Conservation (phyloP, 441 rosid species). For the Pelargonium exstipulatum region DNA sequence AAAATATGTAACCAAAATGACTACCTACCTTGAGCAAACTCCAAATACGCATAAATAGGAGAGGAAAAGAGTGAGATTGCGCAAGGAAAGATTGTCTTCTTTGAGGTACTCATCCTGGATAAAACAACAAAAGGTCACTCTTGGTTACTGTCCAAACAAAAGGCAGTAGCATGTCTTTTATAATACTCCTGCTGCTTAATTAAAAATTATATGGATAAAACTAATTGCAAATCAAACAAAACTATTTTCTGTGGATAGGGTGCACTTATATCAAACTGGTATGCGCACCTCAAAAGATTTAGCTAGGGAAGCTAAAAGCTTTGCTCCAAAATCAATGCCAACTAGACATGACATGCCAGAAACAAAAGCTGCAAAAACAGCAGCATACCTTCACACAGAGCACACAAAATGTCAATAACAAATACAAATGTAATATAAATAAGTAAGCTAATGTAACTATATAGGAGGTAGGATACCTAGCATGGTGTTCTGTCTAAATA, state of each 20-base stretch:
- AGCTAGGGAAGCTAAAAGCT: conserved; percentile 71
- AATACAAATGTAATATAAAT: conserved; percentile 6
- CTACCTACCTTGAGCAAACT: conserved; percentile 70
- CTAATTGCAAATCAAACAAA: conserved; percentile 8
- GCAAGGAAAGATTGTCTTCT: conserved; percentile 67
- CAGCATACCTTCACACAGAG: conserved; percentile 56
- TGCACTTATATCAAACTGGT: not conserved
- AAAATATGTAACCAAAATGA: conserved; percentile 13
- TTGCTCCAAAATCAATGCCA: conserved; percentile 85
- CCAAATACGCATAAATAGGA: conserved; percentile 68
- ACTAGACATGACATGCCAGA: conserved; percentile 82
- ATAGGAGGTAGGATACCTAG: too few species aligned
- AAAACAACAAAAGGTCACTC: conserved; percentile 5
- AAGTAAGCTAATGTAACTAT: not conserved
- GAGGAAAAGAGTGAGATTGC: conserved; percentile 69
- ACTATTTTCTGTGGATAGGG: not conserved
- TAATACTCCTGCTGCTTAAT: not conserved
- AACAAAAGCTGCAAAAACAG: conserved; percentile 77
- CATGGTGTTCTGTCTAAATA: too few species aligned
- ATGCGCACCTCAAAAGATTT: conserved; percentile 59
- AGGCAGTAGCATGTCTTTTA: not conserved
- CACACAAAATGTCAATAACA: conserved; percentile 21
- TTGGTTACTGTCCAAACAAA: conserved; percentile 4
- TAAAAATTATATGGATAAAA: not conserved
- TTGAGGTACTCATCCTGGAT: conserved; percentile 73